phyloP scores from a whole-genome alignment of 768 basidiomycete genomes.

The Tulasnella sp. region DNA sequence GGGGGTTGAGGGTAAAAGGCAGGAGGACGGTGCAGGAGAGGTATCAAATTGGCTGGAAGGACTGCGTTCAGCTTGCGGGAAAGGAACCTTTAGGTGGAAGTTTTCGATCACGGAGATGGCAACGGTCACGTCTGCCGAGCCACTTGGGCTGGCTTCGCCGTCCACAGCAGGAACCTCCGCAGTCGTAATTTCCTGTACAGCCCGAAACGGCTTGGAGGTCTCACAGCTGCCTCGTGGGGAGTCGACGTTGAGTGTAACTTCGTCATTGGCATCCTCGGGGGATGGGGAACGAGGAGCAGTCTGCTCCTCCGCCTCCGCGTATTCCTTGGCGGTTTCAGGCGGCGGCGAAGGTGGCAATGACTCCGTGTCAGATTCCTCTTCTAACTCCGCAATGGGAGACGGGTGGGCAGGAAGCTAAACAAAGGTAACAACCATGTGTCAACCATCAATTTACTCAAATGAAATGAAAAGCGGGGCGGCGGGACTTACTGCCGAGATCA shows the following conservation, averaged over 20 bases:
- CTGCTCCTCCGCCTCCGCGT: no score
- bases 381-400: conserved; percentile 2
- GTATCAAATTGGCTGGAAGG: not conserved
- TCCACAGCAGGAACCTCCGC: no score
- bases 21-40: conserved; percentile 10
- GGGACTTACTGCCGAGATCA: no score
- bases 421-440: not conserved
- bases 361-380: not conserved
- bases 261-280: no score
- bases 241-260: no score
- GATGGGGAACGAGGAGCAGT: no score
- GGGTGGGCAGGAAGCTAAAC: not conserved
- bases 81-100: not conserved
- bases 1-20: conserved; percentile 5
- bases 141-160: no score
- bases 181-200: conserved; percentile 5
- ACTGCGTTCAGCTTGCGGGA: not conserved
- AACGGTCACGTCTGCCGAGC: no score
- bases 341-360: not conserved
- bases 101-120: conserved; percentile 1
- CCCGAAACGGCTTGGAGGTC: not conserved
- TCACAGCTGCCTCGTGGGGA: not conserved
- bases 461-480: no score
- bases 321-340: no score
- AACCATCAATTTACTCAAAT: no score